Percentiles rank a stretch among this genome's conserved stretches.
Conservation (phyloP, 805 yeast genomes). For the Limtongia smithiae region DNA sequence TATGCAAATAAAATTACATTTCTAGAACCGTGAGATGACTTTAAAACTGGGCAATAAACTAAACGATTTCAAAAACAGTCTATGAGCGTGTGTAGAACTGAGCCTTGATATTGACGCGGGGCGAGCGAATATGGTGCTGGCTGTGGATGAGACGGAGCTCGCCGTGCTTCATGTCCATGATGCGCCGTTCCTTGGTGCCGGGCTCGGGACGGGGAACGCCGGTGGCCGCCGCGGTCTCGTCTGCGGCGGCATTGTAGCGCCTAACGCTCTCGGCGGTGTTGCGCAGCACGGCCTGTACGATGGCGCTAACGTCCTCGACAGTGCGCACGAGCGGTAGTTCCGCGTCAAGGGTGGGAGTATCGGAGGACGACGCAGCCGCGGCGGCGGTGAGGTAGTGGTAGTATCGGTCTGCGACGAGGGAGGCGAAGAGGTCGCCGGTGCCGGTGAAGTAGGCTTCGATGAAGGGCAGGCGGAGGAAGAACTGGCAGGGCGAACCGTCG, state of each 20-base stretch:
- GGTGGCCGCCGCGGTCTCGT: constrained; percentile 1
- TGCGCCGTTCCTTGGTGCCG: constrained; percentile 25
- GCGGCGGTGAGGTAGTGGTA: constrained; percentile 31
- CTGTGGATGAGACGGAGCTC: constrained; percentile 24
- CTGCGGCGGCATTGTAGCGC: constrained; percentile 12
- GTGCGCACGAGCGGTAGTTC: constrained; percentile 35
- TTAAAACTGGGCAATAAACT: not conserved
- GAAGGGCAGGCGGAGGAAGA: constrained; percentile 40
- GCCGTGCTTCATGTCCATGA: constrained; percentile 26
- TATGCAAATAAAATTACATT: too few relatives aligned
- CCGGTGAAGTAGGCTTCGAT: constrained; percentile 87
- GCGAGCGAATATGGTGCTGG: constrained; percentile 11
- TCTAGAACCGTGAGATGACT: too few relatives aligned
- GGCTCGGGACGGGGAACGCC: constrained; percentile 17
- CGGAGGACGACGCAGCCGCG: constrained; percentile 31
- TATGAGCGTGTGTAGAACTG: constrained; percentile 4
- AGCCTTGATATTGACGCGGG: constrained; percentile 9
- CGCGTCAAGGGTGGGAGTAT: constrained; percentile 6
- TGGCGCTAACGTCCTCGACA: constrained; percentile 49
- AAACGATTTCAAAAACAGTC: not conserved
- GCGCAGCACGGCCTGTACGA: constrained; percentile 51
- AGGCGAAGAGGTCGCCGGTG: constrained; percentile 88
- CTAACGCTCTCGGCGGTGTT: constrained; percentile 42
- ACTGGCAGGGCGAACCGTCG: constrained; percentile 9
- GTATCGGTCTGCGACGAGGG: constrained; percentile 65